Percentiles rank a stretch among this genome's conserved stretches.
Evolutionary conservation across 169 alveolate genomes (phyloP).

Genomic region (Besnoitia besnoiti): DNA sequence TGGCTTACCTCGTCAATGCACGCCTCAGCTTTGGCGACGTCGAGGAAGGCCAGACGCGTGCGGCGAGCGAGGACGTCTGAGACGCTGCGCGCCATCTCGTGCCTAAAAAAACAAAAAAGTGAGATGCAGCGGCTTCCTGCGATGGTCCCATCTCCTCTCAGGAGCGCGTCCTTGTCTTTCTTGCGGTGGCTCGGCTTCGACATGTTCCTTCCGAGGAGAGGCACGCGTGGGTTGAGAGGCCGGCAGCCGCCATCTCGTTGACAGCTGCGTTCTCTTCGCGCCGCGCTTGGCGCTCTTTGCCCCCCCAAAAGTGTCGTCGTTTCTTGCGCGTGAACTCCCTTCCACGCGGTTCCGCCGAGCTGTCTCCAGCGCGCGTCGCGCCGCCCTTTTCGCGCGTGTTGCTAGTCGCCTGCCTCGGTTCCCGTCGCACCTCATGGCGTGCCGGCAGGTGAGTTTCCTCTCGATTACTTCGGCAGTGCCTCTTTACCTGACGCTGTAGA

Average conservation of each 20-base stretch:
- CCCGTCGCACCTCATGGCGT: not conserved
- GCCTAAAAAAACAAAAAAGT: not conserved
- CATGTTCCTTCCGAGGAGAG: too few relatives aligned
- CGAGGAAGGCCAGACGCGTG: conserved; percentile 80
- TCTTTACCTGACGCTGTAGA: conserved; percentile 72
- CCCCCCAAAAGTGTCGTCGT: too few relatives aligned
- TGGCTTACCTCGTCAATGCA: conserved; percentile 21
- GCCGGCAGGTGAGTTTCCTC: not conserved
- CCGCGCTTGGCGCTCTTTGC: too few relatives aligned
- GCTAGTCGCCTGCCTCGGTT: not conserved
- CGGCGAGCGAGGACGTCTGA: conserved; percentile 84
- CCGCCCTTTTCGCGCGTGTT: not conserved
- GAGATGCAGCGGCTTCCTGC: not conserved
- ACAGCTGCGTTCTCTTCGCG: too few relatives aligned
- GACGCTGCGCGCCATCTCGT: conserved; percentile 80
- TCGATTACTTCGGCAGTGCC: not conserved
- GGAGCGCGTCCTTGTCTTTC: too few relatives aligned
- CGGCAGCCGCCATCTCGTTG: too few relatives aligned
- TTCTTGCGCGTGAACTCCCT: not conserved
- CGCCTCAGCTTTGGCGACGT: conserved; percentile 72
- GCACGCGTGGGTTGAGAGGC: too few relatives aligned
- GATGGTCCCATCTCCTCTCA: too few relatives aligned
- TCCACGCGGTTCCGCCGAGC: not conserved
- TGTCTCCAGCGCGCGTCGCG: too few relatives aligned
- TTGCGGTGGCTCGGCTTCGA: too few relatives aligned